Evolutionary conservation across 2,329 filamentous ascomycete genomes (phyloP), one percentile per base, ranked within the genome.

Genomic region (Xylaria arbuscula): DNA sequence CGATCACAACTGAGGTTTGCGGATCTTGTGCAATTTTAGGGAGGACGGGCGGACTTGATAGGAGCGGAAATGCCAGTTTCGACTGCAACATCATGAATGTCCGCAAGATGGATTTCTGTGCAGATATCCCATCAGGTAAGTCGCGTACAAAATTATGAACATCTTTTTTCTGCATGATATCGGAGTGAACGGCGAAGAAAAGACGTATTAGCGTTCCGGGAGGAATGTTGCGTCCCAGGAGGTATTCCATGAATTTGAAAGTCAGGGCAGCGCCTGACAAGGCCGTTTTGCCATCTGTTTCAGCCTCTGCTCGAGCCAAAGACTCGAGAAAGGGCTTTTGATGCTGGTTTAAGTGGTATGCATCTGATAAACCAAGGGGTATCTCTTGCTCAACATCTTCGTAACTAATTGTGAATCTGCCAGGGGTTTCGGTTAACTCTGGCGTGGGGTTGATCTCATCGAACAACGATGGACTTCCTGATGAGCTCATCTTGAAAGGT

Each of bases 381-480:
- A 68, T 58, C 42, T 65, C 56, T 50, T 66, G 62, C 28, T 66
- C 57, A 13, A 66, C 47, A 62, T 66, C 62, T 36, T 62, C 56
- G 34, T 62, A 58, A 24, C 36, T 66, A 45, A 68, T 62, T 38
- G 53, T 53, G 57, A 68, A 65, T 45, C 36, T 62, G n/a, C 47
- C 66, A 17, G 62, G 55, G 19, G 56, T 62, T 48, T 68, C 62
- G 15, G 57, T 56, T 38, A 61, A 38, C 15, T 60, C 66, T 22
- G 62, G 66, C 9, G 62, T 68, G 6, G 62, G 66, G 57, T 68
- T 68, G 42, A 68, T 57, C 57, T 68, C 66, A 62, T 68, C 63
- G n/a, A 66, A 68, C 9, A 63, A 68, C 36, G 66, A 68, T 50
- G 51, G 40, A 13, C 56, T 68, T 32, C 56, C 53, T 56, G 66